A percentile compares a stretch with the other conserved stretches of the same genome.
phyloP scores from a whole-genome alignment of 805 yeast genomes.

The Lipomyces starkeyi region DNA sequence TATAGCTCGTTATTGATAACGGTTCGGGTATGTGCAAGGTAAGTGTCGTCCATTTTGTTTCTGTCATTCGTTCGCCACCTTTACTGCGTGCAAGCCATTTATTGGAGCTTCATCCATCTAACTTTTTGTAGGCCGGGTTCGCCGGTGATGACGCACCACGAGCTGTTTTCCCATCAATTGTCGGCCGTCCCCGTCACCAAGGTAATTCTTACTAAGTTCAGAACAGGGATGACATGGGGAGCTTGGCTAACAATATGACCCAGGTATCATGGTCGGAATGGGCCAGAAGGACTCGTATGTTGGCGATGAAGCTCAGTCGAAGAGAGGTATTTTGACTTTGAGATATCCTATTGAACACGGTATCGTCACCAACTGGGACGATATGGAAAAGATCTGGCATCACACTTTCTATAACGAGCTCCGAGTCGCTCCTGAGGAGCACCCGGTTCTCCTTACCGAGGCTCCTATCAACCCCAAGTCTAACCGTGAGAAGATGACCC shows the following conservation, averaged over 20 bases:
- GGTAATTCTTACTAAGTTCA: slow-evolving; percentile 62
- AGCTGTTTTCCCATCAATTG: slow-evolving; percentile 99
- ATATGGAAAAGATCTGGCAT: slow-evolving; percentile 99
- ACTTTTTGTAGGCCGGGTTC: slow-evolving; percentile 77
- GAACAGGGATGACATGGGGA: too few species aligned
- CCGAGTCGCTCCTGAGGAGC: slow-evolving; percentile 99
- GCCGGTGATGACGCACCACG: slow-evolving; percentile 99
- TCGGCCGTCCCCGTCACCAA: slow-evolving; percentile 99
- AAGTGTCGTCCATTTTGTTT: slow-evolving; percentile 5
- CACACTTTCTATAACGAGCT: slow-evolving; percentile 99
- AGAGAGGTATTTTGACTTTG: slow-evolving; percentile 99
- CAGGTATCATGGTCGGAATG: slow-evolving; percentile 76
- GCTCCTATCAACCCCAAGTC: slow-evolving; percentile 99
- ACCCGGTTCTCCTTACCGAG: slow-evolving; percentile 98
- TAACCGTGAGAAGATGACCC: slow-evolving; percentile 99
- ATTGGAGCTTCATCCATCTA: not conserved
- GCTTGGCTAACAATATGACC: not conserved
- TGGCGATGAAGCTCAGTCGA: slow-evolving; percentile 99
- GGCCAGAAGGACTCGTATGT: slow-evolving; percentile 99
- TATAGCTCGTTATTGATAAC: slow-evolving; percentile 88
- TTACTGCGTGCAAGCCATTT: not conserved
- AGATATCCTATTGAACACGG: slow-evolving; percentile 99
- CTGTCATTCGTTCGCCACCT: not conserved
- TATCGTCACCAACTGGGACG: slow-evolving; percentile 99
- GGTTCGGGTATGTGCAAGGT: slow-evolving; percentile 99